Base-by-base conservation (phyloP, 192 early-diverging fungal genomes). In the Coemansia sp. region DNA sequence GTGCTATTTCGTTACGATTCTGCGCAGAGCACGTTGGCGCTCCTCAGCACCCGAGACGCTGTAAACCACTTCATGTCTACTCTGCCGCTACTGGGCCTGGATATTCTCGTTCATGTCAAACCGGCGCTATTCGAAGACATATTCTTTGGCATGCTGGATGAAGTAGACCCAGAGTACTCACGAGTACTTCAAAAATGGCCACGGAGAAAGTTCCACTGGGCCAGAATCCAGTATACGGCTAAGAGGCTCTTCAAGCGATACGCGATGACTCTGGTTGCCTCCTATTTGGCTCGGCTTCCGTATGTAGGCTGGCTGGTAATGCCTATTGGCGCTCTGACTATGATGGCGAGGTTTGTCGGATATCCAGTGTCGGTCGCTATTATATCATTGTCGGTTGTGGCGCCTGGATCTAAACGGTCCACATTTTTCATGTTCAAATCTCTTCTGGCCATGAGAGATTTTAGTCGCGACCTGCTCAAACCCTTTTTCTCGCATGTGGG, bases 401-500 rank as follows among this genome's bases (percentile, higher is more conserved):
- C 72, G 14, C 79, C 75, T 6, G 72, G 67, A 35, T 82, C 75
- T 1, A 64, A 46, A 39, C 64, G 46, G 16, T 50, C 69, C 21
- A 66, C 75, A 14, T 33, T 74, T 41, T 82, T 82, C 74, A 54
- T 74, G 7, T 77, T 82, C 68, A 82, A 82, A 29, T 77, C 79
- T 56, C 71, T 82, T 16, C 57, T 82, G 64, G 79, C 79, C 21
- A 71, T 77, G 74, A 50, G 72, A 31, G 75, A 71, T n/a, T 77
- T 82, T 63, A 77, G 75, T 51, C 72, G 79, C 31, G 79, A 74
- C 62, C 72, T 82, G 2, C 59, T 82, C 50, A 62, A 59, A 35
- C 79, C 79, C 42, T 82, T 68, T 67, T 82, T 82, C 56, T 63
- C 74, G 41, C 65, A 74, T 21, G 39, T 77, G 59, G 79, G 74